Evolutionary conservation across 1,284 basidiomycete species (phyloP).

Genomic region (Cutaneotrichosporon curvatum): DNA sequence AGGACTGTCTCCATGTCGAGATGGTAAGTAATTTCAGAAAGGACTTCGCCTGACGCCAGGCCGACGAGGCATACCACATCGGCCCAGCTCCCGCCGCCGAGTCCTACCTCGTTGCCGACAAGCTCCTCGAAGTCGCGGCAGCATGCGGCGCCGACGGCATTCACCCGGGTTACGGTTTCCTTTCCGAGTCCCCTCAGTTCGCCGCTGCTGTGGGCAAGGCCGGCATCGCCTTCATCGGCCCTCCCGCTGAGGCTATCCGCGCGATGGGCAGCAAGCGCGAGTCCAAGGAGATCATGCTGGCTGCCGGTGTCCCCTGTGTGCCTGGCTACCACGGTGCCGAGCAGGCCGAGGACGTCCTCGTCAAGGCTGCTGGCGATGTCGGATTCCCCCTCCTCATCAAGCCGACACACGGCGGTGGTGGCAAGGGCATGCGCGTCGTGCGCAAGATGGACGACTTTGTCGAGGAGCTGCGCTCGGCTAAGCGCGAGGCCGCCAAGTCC

Average conservation of each 20-base stretch:
- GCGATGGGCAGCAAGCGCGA: slow-evolving; percentile 59
- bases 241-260: slow-evolving; percentile 54
- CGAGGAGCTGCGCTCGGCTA: slow-evolving; percentile 71
- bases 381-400: slow-evolving; percentile 63
- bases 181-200: slow-evolving; percentile 65
- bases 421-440: slow-evolving; percentile 64
- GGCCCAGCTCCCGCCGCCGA: slow-evolving; percentile 80
- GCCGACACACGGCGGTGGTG: slow-evolving; percentile 65
- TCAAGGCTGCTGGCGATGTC: slow-evolving; percentile 47
- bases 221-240: slow-evolving; percentile 60
- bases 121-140: slow-evolving; percentile 74
- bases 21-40: slow-evolving; percentile 37
- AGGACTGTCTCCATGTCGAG: slow-evolving; percentile 67
- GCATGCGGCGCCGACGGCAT: slow-evolving; percentile 75
- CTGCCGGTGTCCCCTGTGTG: slow-evolving; percentile 84
- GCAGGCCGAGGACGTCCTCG: slow-evolving; percentile 52
- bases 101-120: slow-evolving; percentile 83
- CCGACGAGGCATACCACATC: slow-evolving; percentile 93
- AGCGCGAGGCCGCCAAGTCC: slow-evolving; percentile 75
- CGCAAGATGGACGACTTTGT: slow-evolving; percentile 49
- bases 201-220: slow-evolving; percentile 50
- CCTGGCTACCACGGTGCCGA: slow-evolving; percentile 58
- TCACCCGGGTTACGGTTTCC: slow-evolving; percentile 72
- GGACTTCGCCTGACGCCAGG: slow-evolving; percentile 32
- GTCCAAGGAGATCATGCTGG: slow-evolving; percentile 79